phyloP scores from a whole-genome alignment of 305 asterid species.

The Lippia alba region DNA sequence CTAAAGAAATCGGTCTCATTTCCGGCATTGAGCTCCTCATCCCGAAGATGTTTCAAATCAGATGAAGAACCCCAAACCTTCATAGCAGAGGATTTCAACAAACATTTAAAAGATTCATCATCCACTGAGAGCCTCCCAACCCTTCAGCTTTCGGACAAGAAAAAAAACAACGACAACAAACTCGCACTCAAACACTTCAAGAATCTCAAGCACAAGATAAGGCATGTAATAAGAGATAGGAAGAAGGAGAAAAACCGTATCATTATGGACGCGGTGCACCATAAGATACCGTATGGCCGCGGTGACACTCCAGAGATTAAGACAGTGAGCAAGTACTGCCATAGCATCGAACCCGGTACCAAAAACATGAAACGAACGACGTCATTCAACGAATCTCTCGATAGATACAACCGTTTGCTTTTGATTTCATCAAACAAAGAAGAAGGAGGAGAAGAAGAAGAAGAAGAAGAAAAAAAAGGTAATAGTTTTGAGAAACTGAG shows the following conservation, averaged over 20 bases:
- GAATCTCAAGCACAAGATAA: conserved; percentile 63
- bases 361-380: conserved; percentile 50
- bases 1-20: conserved; percentile 67
- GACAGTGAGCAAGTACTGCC: conserved; percentile 1
- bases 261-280: conserved; percentile 74
- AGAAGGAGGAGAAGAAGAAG: conserved; percentile 3
- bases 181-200: conserved; percentile 60
- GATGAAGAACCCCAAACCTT: background rate
- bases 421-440: conserved; percentile 42
- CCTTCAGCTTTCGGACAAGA: conserved; percentile 37
- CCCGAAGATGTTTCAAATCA: conserved; percentile 5
- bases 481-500: conserved; percentile 35
- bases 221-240: conserved; percentile 61
- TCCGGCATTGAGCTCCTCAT: conserved; percentile 43
- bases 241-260: conserved; percentile 74
- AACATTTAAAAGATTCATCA: conserved; percentile 26
- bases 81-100: conserved; percentile 4
- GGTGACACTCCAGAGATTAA: conserved; percentile 16
- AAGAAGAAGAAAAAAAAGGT: conserved; percentile 21
- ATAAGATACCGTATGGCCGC: conserved; percentile 66
- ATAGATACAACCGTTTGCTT: conserved; percentile 51
- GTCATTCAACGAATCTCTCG: conserved; percentile 59
- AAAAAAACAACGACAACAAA: conserved; percentile 41
- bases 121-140: conserved; percentile 24
- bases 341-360: conserved; percentile 22